A percentile compares a stretch with the other conserved stretches of the same genome.
Conservation (phyloP, 768 basidiomycete genomes). For the Lentinus tigrinus region DNA sequence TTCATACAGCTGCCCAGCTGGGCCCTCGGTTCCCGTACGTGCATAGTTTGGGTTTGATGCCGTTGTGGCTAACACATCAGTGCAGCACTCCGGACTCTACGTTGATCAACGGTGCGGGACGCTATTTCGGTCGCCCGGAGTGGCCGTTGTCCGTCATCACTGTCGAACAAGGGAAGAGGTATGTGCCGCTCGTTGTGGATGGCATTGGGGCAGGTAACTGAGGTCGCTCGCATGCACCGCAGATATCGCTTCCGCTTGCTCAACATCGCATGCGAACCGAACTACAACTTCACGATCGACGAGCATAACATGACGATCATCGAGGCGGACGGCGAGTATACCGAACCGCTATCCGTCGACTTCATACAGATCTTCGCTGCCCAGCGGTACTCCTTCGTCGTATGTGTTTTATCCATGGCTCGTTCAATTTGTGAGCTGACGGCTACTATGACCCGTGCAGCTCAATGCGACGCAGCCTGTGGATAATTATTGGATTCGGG, state of each 20-base stretch:
- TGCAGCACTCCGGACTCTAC: conserved; percentile 22
- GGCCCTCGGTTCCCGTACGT: conserved; percentile 6
- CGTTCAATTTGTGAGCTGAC: conserved; percentile 38
- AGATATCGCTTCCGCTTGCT: conserved; percentile 18
- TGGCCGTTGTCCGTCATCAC: conserved; percentile 14
- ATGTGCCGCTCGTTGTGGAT: too few species aligned
- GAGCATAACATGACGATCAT: conserved; percentile 49
- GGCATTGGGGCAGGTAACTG: too few species aligned
- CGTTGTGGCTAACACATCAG: neutral
- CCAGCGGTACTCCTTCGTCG: conserved; percentile 7
- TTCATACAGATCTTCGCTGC: conserved; percentile 4
- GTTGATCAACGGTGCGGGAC: conserved; percentile 15
- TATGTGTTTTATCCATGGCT: neutral
- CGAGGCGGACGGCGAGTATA: conserved; percentile 47
- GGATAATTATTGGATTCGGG: conserved; percentile 23
- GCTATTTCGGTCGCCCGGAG: neutral
- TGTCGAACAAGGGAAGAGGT: conserved; percentile 10
- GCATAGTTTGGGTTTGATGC: neutral
- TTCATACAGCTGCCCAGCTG: conserved; percentile 12
- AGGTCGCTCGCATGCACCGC: too few species aligned
- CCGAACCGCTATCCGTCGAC: conserved; percentile 32
- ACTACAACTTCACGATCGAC: conserved; percentile 45
- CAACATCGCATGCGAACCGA: conserved; percentile 26
- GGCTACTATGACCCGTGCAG: conserved; percentile 35
- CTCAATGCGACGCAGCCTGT: conserved; percentile 1